These are phyloP conservation scores for Globisporangium polare DNA, from an alignment of 352 stramenopile species.

Conservation along the genomic window DNA sequence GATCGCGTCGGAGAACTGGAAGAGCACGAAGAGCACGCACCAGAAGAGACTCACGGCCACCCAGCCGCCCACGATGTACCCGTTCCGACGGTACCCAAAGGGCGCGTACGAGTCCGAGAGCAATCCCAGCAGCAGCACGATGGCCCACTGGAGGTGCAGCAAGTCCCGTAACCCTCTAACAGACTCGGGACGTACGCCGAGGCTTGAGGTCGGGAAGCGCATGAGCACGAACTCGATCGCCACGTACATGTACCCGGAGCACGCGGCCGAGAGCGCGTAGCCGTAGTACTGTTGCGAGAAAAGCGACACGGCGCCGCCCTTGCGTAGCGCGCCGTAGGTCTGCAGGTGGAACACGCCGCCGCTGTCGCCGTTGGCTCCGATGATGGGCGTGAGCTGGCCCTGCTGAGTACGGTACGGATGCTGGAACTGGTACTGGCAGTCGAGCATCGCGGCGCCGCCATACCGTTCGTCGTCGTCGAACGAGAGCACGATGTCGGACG, in stretches of 20 bases:
- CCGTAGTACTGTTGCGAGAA: conserved; percentile 12
- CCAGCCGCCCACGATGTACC: conserved; percentile 71
- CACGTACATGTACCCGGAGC: conserved; percentile 15
- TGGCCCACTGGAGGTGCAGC: conserved; percentile 28
- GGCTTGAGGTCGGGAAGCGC: conserved; percentile 6
- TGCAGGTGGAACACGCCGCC: conserved; percentile 60
- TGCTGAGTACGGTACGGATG: not conserved
- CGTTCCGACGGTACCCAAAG: conserved; percentile 39
- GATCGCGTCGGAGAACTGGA: conserved; percentile 14
- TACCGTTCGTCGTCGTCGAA: conserved; percentile 5
- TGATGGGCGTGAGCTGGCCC: conserved; percentile 15
- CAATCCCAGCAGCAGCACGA: conserved; percentile 28
- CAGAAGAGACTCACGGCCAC: conserved; percentile 19
- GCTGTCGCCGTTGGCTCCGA: conserved; percentile 16
- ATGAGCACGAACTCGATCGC: conserved; percentile 12
- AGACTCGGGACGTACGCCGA: conserved; percentile 12
- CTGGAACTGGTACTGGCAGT: not conserved
- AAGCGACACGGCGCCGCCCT: conserved; percentile 11
- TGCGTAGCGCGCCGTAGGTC: conserved; percentile 49
- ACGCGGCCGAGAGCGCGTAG: conserved; percentile 13
- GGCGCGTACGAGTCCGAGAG: conserved; percentile 30
- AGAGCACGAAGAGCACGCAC: conserved; percentile 25
- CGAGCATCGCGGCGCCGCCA: conserved; percentile 6
- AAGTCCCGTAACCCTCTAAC: conserved; percentile 18
- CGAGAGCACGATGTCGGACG: conserved; percentile 11